Evolutionary conservation across 768 basidiomycete genomes (phyloP).

Genomic region (Rhodotorula diobovata): DNA sequence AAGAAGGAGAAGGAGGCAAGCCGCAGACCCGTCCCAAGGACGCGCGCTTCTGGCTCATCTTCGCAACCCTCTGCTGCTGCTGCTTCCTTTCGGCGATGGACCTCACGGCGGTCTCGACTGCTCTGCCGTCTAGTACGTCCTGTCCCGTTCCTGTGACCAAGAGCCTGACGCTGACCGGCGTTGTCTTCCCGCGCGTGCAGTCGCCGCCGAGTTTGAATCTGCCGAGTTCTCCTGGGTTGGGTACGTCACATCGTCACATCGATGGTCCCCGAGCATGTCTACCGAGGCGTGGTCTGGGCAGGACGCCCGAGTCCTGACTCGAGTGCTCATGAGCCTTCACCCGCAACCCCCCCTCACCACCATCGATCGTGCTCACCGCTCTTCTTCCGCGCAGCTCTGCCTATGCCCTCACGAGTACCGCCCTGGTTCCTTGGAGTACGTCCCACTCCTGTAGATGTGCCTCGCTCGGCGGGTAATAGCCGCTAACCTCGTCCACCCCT

Average conservation of each 20-base stretch:
- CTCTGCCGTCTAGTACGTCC: too few relatives aligned
- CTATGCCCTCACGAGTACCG: constrained; percentile 52
- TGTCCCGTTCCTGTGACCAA: too few relatives aligned
- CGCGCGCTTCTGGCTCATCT: constrained; percentile 6
- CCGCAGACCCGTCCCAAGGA: not conserved
- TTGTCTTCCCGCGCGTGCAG: constrained; percentile 20
- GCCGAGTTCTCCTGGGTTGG: constrained; percentile 52
- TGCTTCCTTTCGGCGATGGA: constrained; percentile 13
- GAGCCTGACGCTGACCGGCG: not conserved
- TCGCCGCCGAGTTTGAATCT: constrained; percentile 46
- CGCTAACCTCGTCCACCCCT: constrained; percentile 7
- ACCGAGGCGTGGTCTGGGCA: too few relatives aligned
- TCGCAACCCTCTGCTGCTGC: not conserved
- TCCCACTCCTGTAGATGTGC: not conserved
- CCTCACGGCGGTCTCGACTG: constrained; percentile 36
- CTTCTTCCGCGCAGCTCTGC: too few relatives aligned
- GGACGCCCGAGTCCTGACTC: too few relatives aligned
- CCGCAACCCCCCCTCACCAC: too few relatives aligned
- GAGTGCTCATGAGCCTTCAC: too few relatives aligned
- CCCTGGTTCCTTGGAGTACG: constrained; percentile 50
- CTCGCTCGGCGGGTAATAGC: too few relatives aligned
- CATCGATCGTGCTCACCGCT: too few relatives aligned
- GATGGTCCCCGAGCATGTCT: too few relatives aligned
- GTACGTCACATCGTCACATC: too few relatives aligned
- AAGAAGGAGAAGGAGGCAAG: too few relatives aligned